phyloP scores from a whole-genome alignment of 345 rosid species.

The Cochlearia excelsa region DNA sequence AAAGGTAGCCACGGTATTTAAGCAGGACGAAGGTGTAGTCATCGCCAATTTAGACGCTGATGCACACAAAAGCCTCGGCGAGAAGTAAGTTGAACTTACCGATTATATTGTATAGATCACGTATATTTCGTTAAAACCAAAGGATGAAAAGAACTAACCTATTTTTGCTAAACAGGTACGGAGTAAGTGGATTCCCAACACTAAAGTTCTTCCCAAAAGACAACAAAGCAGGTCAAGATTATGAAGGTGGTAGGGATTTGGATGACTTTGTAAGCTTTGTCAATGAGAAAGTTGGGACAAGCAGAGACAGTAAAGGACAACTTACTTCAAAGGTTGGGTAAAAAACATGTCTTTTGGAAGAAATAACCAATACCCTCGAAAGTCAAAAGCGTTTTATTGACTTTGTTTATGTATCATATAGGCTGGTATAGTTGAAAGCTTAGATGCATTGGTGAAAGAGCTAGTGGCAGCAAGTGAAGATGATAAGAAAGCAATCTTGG shows the following conservation, averaged over 20 bases:
- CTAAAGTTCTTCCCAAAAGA: slow-evolving; percentile 83
- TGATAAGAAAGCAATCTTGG: slow-evolving; percentile 65
- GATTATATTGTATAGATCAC: not conserved
- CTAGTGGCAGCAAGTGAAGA: slow-evolving; percentile 67
- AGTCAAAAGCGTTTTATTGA: not conserved
- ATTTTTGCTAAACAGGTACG: slow-evolving; percentile 50
- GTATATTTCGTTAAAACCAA: not conserved
- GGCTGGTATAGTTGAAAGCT: slow-evolving; percentile 87
- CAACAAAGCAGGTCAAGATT: slow-evolving; percentile 94
- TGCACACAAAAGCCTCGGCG: slow-evolving; percentile 67
- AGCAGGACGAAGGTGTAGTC: slow-evolving; percentile 70
- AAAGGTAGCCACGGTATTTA: slow-evolving; percentile 84
- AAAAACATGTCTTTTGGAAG: not conserved
- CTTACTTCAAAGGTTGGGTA: slow-evolving; percentile 59
- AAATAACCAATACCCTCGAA: not conserved
- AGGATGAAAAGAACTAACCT: not conserved
- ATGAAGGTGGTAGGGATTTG: slow-evolving; percentile 84
- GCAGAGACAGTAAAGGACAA: slow-evolving; percentile 85
- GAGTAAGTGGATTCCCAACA: slow-evolving; percentile 91
- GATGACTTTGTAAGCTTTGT: slow-evolving; percentile 86
- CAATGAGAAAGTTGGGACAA: slow-evolving; percentile 77
- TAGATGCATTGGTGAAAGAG: slow-evolving; percentile 78
- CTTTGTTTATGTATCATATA: slow-evolving; percentile 26
- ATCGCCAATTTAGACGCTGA: slow-evolving; percentile 95
- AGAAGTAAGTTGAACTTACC: slow-evolving; percentile 55